Evolutionary conservation across 441 rosid genomes (phyloP).

Genomic region (Macaranga tanarius): DNA sequence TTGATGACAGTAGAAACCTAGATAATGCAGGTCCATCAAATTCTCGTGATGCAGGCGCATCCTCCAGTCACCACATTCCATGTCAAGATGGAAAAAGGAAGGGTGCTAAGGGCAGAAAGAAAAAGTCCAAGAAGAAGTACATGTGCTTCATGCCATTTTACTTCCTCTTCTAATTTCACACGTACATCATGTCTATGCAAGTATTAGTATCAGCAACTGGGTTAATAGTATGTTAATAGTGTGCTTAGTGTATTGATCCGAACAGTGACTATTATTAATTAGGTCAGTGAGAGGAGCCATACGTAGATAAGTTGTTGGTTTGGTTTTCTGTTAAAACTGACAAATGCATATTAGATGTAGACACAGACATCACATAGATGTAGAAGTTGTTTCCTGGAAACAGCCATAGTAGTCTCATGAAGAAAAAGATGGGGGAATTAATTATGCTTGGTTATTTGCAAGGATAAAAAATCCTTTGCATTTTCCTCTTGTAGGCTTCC

Average conservation of each 20-base stretch:
- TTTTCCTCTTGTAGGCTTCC: not conserved
- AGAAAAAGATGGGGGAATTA: not conserved
- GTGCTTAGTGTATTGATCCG: not conserved
- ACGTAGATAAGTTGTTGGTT: not conserved
- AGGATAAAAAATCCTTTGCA: not conserved
- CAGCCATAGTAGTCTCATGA: not conserved
- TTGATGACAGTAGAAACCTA: not conserved
- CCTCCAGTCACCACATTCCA: conserved; percentile 10
- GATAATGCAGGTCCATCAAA: conserved; percentile 19
- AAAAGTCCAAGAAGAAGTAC: conserved; percentile 38
- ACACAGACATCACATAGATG: not conserved
- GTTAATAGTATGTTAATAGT: not conserved
- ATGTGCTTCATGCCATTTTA: conserved; percentile 49
- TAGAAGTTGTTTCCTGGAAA: not conserved
- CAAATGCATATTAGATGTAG: not conserved
- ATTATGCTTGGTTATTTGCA: not conserved
- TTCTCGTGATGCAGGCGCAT: conserved; percentile 18
- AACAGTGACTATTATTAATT: not conserved
- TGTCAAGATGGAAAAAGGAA: conserved; percentile 22
- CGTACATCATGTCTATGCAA: not conserved
- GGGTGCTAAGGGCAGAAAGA: conserved; percentile 25
- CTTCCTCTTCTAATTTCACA: conserved; percentile 21
- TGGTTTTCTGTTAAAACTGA: not conserved
- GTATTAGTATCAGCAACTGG: conserved; percentile 1
- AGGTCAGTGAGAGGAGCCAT: not conserved